Base-by-base conservation (phyloP, 805 yeast species). In the Priceomyces fermenticarens region DNA sequence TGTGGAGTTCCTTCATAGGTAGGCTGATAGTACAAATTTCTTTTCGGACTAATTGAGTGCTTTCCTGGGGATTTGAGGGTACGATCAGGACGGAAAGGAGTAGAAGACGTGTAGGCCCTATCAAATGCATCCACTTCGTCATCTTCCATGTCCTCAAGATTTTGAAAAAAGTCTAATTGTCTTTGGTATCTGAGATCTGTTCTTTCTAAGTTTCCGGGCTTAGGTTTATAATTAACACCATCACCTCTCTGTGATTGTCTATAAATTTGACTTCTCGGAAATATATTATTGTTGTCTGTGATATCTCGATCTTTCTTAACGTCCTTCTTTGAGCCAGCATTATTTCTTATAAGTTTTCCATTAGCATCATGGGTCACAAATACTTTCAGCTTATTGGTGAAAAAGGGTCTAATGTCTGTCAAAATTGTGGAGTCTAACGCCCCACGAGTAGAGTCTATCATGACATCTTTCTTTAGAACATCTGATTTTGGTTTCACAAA, bases 401-500 rank as follows among this genome's bases (percentile, higher is more conserved):
- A 49, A 38, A 59, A 60, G 15, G 60, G 59, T 32, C 51, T 59
- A 28, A 43, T 40, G 15, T 51, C 62, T 23, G 49, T 51, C 44
- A 51, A 49, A 3, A 45, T 48, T 2, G 46, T 38, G 5, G 55
- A 48, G 20, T 47, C 46, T 30, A 43, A 51, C 1, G 67, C 67
- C 1, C 72, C 73, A 25, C 40, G 43, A 2, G 83, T 77, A 2
- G 85, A 81, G 58, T 80, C 85, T 4, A 83, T 68, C 15, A 75
- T 67, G 4, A 75, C 88, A 49, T 85, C 88, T 48, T 80, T 76
- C 35, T 71, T 69, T 35, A 66, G 58, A 9, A 71, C 70, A 7
- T 78, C 67, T 2, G 77, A 61, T 38, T 73, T 72, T 2, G 88
- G 89, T 28, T 72, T 72, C 12, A 83, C 83, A 46, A 71, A 77